Percentiles rank a stretch among this genome's conserved stretches.
phyloP scores from a whole-genome alignment of 257 asterid species.

The Nicotiana tabacum region DNA sequence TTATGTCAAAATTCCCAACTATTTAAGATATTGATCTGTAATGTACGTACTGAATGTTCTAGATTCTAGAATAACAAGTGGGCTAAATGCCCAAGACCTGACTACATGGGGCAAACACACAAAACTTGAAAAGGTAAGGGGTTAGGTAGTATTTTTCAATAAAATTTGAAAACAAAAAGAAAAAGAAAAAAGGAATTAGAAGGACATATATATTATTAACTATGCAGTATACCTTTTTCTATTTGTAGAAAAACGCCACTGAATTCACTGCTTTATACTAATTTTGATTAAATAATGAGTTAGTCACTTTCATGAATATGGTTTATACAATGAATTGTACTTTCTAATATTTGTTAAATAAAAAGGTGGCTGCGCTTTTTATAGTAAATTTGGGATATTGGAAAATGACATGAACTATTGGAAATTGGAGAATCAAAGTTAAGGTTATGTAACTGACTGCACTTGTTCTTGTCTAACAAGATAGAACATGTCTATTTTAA shows the following conservation, averaged over 20 bases:
- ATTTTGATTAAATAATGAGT: background rate
- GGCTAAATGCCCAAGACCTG: background rate
- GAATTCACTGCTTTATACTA: conserved; percentile 1
- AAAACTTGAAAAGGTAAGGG: background rate
- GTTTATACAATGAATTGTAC: conserved; percentile 12
- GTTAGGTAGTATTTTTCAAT: background rate
- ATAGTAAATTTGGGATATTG: background rate
- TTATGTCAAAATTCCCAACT: no score
- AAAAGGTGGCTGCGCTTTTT: conserved; percentile 1
- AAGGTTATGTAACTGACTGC: conserved; percentile 1
- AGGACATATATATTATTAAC: background rate
- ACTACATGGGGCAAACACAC: background rate
- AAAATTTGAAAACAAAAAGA: background rate
- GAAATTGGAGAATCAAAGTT: conserved; percentile 1
- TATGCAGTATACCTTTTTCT: background rate
- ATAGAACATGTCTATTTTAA: background rate
- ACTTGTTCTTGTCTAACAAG: conserved; percentile 12
- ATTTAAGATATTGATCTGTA: background rate
- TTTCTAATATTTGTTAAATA: conserved; percentile 4
- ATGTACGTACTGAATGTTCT: background rate
- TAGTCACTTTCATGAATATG: conserved; percentile 4
- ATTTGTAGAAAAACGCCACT: background rate
- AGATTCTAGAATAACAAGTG: background rate
- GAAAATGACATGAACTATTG: conserved; percentile 11
- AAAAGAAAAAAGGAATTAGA: background rate